These are phyloP conservation scores for Yamadazyma sp. DNA, from an alignment of 805 yeast species.

Conservation along the genomic window DNA sequence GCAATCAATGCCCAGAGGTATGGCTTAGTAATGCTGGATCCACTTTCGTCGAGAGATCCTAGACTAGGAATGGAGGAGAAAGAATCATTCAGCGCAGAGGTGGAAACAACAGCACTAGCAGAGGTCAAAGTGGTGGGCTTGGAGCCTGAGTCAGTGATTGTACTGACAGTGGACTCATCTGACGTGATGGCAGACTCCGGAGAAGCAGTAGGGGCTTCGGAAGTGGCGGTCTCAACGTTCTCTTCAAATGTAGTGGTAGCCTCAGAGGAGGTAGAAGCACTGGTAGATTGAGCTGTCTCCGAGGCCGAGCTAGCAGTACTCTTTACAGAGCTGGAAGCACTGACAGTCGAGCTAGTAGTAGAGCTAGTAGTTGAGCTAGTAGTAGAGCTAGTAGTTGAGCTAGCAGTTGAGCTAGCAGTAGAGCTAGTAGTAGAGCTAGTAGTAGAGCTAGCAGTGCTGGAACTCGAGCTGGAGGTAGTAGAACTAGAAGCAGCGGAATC, in stretches of 20 bases:
- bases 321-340: not conserved
- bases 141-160: too few relatives aligned
- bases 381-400: not conserved
- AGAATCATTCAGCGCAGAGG: too few relatives aligned
- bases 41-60: slow-evolving; percentile 12
- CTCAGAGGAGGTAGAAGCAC: too few relatives aligned
- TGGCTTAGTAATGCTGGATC: slow-evolving; percentile 6
- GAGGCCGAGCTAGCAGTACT: too few relatives aligned
- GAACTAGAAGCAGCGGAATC: slow-evolving; percentile 3
- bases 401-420: slow-evolving; percentile 1
- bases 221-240: too few relatives aligned
- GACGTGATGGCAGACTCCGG: too few relatives aligned
- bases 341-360: not conserved
- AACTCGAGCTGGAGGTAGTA: slow-evolving; percentile 3
- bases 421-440: slow-evolving; percentile 5
- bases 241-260: too few relatives aligned
- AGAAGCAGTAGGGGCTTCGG: too few relatives aligned
- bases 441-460: slow-evolving; percentile 1
- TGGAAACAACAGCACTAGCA: too few relatives aligned
- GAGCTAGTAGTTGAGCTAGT: slow-evolving; percentile 2
- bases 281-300: too few relatives aligned
- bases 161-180: too few relatives aligned
- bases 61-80: not conserved
- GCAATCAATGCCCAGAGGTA: slow-evolving; percentile 5
- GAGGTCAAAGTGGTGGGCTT: too few relatives aligned